Evolutionary conservation across 805 yeast genomes (phyloP), one percentile per base, ranked within the genome.

Genomic region (Wickerhamiella sorbophila): DNA sequence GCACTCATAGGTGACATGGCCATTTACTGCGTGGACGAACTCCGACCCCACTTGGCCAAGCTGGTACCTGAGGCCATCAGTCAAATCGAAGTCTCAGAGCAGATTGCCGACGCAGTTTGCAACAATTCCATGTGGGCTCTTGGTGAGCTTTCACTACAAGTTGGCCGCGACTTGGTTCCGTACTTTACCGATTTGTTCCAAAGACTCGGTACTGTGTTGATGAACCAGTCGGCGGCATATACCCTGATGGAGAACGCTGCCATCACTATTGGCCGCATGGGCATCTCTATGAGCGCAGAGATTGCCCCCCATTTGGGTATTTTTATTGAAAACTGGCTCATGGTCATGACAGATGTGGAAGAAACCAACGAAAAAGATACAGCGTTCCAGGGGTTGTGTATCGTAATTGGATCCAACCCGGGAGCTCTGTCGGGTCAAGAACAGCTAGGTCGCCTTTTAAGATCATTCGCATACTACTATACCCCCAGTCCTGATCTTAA

Each of bases 41-140:
- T 58, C 17, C 48, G 48, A 34, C 64, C 66, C 9, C 55, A 54
- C 34, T 43, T 61, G 20, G 52, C 57, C 18, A 44, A 50, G 22
- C 46, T 66, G 12, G 51, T 66, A 47, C 50, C 53, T 49, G 69
- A 71, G 36, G 63, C 83, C 17, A 61, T 85, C 47, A 66, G 74
- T n/a, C 69, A 75, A 45, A 75, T 86, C 47, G 59, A 57, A 29
- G 41, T 50, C 19, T 77, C 80, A 4, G 93, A 82, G 58, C 48
- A 46, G 24, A 24, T 34, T 18, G 69, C 81, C 51, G 70, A 74
- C 48, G 75, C 88, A 0, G 85, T 81, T 2, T 77, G 78, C 52
- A 83, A 82, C 60, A 91, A 91, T 59, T 91, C 97, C 1, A 76
- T 84, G 39, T 91, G 98, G 98, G 74, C 95, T 1, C 63, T 82